phyloP scores from a whole-genome alignment of 306 rosid genomes.

The Bauhinia variegata region DNA sequence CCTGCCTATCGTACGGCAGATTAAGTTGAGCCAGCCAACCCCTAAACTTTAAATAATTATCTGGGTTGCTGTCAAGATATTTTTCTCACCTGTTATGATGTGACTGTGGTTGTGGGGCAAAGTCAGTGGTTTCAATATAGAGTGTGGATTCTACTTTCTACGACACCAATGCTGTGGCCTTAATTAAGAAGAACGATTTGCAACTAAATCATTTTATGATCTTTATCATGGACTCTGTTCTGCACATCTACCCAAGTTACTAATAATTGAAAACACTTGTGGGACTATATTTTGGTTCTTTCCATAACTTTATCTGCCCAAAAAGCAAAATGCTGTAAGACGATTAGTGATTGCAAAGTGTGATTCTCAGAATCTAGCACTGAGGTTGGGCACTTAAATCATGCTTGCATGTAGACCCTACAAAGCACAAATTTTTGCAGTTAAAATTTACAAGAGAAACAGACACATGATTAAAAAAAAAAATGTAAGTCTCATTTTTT shows the following conservation, averaged over 20 bases:
- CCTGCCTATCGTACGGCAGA: constrained; percentile 7
- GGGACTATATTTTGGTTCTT: background rate
- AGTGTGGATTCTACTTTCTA: constrained; percentile 2
- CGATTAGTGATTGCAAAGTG: background rate
- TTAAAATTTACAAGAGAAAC: too few species aligned
- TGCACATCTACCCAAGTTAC: too few species aligned
- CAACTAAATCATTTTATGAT: constrained; percentile 3
- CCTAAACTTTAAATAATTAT: background rate
- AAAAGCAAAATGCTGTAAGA: background rate
- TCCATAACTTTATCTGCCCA: background rate
- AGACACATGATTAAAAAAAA: too few species aligned
- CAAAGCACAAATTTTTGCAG: too few species aligned
- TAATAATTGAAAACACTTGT: background rate
- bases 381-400: constrained; percentile 2
- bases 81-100: background rate
- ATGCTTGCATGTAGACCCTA: too few species aligned
- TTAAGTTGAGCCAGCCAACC: constrained; percentile 23
- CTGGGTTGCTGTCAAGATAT: constrained; percentile 1
- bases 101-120: background rate
- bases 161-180: background rate
- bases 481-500: too few species aligned
- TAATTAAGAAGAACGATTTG: background rate
- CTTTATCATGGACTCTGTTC: background rate
- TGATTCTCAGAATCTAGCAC: background rate
- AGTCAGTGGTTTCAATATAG: constrained; percentile 2